Percentiles rank a stretch among this genome's conserved stretches.
Conservation (phyloP, 257 asterid genomes). For the Solanum sitiens region DNA sequence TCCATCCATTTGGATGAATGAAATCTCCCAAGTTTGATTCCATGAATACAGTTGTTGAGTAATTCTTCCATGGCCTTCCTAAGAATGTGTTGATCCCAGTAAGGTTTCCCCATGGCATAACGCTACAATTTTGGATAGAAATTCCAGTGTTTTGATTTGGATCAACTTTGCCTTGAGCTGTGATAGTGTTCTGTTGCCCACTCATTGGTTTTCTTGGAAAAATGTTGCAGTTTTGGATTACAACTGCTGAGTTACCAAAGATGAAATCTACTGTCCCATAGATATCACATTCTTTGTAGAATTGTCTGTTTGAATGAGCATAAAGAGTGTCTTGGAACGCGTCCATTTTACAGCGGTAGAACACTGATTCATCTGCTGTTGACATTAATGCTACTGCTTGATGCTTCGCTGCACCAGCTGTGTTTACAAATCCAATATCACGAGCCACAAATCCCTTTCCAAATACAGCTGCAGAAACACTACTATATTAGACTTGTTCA, state of each 20-base stretch:
- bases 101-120: conserved; percentile 46
- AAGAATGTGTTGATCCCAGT: conserved; percentile 39
- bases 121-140: conserved; percentile 59
- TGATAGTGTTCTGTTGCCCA: conserved; percentile 36
- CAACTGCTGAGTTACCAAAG: conserved; percentile 40
- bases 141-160: conserved; percentile 62
- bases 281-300: conserved; percentile 37
- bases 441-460: conserved; percentile 69
- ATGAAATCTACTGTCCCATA: conserved; percentile 52
- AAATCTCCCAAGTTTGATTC: conserved; percentile 29
- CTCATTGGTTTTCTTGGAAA: conserved; percentile 19
- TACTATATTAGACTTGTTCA: neutral
- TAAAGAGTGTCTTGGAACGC: conserved; percentile 49
- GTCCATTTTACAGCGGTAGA: conserved; percentile 30
- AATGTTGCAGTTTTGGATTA: conserved; percentile 43
- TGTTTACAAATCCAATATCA: conserved; percentile 38
- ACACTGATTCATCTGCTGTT: conserved; percentile 24
- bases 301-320: conserved; percentile 34
- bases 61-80: conserved; percentile 87
- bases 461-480: neutral
- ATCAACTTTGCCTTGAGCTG: conserved; percentile 38
- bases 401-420: conserved; percentile 36
- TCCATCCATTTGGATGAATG: conserved; percentile 65
- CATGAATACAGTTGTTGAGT: conserved; percentile 57
- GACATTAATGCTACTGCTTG: conserved; percentile 44